A percentile compares a stretch with the other conserved stretches of the same genome.
Conservation (phyloP, 139 green algal genomes). For the Raphidocelis subcapitata region DNA sequence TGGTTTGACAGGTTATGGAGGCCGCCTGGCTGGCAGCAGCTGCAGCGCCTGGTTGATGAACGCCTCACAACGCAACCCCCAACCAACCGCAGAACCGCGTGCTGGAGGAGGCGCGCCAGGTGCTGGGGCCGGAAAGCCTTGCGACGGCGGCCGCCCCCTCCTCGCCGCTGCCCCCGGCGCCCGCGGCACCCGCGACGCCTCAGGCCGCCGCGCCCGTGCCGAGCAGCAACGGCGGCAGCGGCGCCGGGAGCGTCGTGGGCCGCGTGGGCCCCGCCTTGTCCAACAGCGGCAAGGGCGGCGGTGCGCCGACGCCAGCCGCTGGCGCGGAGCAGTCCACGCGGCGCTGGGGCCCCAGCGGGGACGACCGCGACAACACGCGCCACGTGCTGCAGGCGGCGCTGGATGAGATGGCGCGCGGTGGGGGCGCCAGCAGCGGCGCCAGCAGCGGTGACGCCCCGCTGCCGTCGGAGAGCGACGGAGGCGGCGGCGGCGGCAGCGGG, state of each 20-base stretch:
- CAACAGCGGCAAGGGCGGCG: background rate
- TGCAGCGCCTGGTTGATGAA: background rate
- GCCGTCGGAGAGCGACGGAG: background rate
- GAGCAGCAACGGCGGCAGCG: background rate
- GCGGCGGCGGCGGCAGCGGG: conserved; percentile 1
- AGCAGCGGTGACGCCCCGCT: background rate
- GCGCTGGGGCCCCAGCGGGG: conserved; percentile 12
- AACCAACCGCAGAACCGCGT: too few species aligned
- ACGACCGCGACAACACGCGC: conserved; percentile 16
- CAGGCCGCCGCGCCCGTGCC: background rate
- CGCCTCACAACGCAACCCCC: background rate
- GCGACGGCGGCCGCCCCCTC: too few species aligned
- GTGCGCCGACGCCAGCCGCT: too few species aligned
- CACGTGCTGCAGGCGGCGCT: conserved; percentile 24
- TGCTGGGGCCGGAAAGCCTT: background rate
- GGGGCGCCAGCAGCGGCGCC: conserved; percentile 14
- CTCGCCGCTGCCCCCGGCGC: too few species aligned
- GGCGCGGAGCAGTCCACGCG: conserved; percentile 8
- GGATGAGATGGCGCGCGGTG: conserved; percentile 16
- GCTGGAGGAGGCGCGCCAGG: background rate
- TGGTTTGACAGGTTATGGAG: too few species aligned
- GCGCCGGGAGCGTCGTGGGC: background rate
- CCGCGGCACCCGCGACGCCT: background rate
- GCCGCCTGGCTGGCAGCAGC: too few species aligned
- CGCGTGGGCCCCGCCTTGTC: background rate